Evolutionary conservation across 495 filamentous ascomycete genomes (phyloP).

Genomic region (Talaromyces nanjingensis): DNA sequence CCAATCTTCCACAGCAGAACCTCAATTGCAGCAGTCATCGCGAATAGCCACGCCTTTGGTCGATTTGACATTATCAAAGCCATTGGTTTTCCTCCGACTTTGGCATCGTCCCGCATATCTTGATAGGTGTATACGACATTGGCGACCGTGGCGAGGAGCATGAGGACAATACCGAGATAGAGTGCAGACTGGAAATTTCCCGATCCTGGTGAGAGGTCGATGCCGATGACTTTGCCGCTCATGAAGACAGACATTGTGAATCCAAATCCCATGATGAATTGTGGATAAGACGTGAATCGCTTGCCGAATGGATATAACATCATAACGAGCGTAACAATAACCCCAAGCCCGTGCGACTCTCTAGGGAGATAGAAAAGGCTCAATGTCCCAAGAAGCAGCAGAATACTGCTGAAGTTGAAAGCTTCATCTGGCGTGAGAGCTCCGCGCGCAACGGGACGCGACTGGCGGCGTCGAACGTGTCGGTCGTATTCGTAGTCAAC

Average conservation of each 20-base stretch:
- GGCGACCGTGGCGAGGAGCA: background rate
- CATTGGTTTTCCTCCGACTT: background rate
- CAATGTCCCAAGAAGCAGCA: background rate
- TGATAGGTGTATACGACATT: background rate
- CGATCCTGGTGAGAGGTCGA: background rate
- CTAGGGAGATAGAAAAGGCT: background rate
- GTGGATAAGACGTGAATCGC: background rate
- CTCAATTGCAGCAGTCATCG: background rate
- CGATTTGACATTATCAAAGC: background rate
- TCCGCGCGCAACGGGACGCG: slow-evolving; percentile 1
- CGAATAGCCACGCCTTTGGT: background rate
- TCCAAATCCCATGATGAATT: background rate
- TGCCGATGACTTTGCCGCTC: background rate
- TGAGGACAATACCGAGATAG: background rate
- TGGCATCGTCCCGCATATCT: slow-evolving; percentile 3
- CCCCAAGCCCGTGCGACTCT: background rate
- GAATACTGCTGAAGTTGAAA: background rate
- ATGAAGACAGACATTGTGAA: background rate
- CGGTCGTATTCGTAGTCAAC: background rate
- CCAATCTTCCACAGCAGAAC: background rate
- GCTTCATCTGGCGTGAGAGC: background rate
- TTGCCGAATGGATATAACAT: slow-evolving; percentile 3
- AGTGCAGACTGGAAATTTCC: background rate
- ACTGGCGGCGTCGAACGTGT: background rate
- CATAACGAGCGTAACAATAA: background rate